phyloP scores from a whole-genome alignment of 345 rosid genomes.

The Zanthoxylum bungeanum region DNA sequence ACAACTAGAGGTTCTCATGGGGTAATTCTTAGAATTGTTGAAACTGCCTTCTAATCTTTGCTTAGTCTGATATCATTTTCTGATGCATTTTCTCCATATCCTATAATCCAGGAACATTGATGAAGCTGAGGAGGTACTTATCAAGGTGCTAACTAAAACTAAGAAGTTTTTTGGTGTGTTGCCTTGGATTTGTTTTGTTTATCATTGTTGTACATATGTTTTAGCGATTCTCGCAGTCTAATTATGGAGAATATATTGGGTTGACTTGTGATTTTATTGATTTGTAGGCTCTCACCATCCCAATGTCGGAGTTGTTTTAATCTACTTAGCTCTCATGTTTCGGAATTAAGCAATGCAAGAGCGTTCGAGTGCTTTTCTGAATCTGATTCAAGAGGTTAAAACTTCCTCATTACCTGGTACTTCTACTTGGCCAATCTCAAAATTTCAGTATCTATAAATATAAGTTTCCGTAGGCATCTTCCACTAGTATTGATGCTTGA shows the following conservation, averaged over 20 bases:
- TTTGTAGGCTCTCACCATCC: constrained; percentile 68
- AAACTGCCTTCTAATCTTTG: not conserved
- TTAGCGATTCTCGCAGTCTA: not conserved
- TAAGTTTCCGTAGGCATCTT: not conserved
- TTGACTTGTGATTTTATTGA: constrained; percentile 1
- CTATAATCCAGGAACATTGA: constrained; percentile 55
- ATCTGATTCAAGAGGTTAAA: constrained; percentile 92
- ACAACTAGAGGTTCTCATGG: constrained; percentile 81
- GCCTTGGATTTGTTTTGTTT: constrained; percentile 1
- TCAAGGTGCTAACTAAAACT: constrained; percentile 62
- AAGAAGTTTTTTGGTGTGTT: constrained; percentile 69
- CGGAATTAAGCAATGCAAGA: constrained; percentile 74
- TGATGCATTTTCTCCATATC: not conserved
- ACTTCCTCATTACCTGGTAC: too few species aligned
- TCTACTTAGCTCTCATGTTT: constrained; percentile 77
- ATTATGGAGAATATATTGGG: constrained; percentile 2
- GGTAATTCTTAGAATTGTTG: constrained; percentile 37
- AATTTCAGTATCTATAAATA: not conserved
- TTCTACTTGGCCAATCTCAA: too few species aligned
- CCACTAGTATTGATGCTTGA: not conserved
- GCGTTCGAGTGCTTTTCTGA: constrained; percentile 73
- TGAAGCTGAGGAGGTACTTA: constrained; percentile 71
- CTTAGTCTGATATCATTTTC: too few species aligned
- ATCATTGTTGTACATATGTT: not conserved
- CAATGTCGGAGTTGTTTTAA: constrained; percentile 83